A percentile compares a stretch with the other conserved stretches of the same genome.
These are phyloP conservation scores for Kwoniella heveanensis DNA, from an alignment of 768 basidiomycete genomes.

Conservation along the genomic window DNA sequence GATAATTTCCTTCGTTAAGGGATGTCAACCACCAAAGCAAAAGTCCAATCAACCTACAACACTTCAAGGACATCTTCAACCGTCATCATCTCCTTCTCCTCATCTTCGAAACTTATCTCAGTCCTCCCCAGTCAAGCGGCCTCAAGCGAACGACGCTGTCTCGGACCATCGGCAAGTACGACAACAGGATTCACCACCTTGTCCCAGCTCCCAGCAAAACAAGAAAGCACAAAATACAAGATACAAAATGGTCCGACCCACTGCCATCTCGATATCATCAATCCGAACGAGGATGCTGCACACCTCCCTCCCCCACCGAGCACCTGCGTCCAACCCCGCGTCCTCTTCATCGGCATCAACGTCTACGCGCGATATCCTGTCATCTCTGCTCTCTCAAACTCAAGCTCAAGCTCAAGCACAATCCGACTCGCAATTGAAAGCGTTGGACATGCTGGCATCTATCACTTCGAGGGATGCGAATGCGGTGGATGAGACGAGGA, in stretches of 20 bases:
- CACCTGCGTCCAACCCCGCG: too few species aligned
- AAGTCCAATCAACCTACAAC: too few species aligned
- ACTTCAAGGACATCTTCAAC: too few species aligned
- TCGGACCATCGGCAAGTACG: too few species aligned
- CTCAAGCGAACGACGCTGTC: too few species aligned
- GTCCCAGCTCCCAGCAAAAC: too few species aligned
- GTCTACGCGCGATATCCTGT: slow-evolving; percentile 6
- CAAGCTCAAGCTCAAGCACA: neutral
- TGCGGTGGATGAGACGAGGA: slow-evolving; percentile 17
- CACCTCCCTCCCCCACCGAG: slow-evolving; percentile 20
- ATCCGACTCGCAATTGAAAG: slow-evolving; percentile 9
- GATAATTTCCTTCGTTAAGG: too few species aligned
- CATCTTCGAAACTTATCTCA: too few species aligned
- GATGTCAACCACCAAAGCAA: too few species aligned
- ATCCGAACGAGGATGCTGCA: slow-evolving; percentile 11
- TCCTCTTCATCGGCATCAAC: neutral
- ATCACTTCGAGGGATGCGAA: slow-evolving; percentile 4
- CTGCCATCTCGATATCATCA: neutral
- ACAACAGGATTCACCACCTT: neutral
- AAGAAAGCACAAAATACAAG: neutral
- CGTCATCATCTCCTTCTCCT: too few species aligned
- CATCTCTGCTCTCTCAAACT: slow-evolving; percentile 6
- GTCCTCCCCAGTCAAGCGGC: too few species aligned
- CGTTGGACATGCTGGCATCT: slow-evolving; percentile 7
- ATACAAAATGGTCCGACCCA: slow-evolving; percentile 8